These are phyloP conservation scores for Xylariaceae sp. DNA, from an alignment of 2,329 filamentous ascomycete genomes.

Conservation along the genomic window DNA sequence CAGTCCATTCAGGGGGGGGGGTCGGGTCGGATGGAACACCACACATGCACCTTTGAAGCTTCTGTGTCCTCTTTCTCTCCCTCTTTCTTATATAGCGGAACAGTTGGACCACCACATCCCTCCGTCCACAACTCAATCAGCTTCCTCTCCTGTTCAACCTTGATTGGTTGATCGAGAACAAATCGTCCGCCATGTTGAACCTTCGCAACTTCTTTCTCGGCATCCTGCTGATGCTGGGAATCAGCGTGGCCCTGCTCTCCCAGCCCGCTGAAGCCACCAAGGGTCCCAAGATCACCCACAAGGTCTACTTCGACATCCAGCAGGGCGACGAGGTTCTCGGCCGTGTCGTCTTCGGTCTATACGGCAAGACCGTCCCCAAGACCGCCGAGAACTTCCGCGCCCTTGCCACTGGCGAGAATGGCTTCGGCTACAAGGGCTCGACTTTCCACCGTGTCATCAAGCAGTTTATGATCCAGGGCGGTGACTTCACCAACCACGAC, in stretches of 20 bases:
- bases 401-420: conserved; percentile 81
- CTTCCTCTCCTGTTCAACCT: not conserved
- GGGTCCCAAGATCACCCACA: conserved; percentile 93
- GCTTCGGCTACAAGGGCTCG: conserved; percentile 77
- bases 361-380: conserved; percentile 83
- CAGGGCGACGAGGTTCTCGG: conserved; percentile 72
- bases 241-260: conserved; percentile 43
- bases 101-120: conserved; percentile 10
- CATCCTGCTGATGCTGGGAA: conserved; percentile 45
- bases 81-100: conserved; percentile 5
- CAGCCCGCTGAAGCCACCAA: conserved; percentile 71
- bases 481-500: conserved; percentile 80
- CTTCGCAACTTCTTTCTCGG: conserved; percentile 67
- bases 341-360: conserved; percentile 75
- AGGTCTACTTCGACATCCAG: conserved; percentile 84
- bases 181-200: conserved; percentile 61
- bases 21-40: no score
- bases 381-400: conserved; percentile 71
- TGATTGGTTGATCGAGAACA: not conserved
- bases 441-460: conserved; percentile 89
- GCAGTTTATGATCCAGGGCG: conserved; percentile 88
- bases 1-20: conserved; percentile 15
- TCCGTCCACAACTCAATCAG: conserved; percentile 1
- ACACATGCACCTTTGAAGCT: conserved; percentile 18
- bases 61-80: conserved; percentile 25